A percentile compares a stretch with the other conserved stretches of the same genome.
phyloP scores from a whole-genome alignment of 495 filamentous ascomycete species.

The Ramalina intermedia region DNA sequence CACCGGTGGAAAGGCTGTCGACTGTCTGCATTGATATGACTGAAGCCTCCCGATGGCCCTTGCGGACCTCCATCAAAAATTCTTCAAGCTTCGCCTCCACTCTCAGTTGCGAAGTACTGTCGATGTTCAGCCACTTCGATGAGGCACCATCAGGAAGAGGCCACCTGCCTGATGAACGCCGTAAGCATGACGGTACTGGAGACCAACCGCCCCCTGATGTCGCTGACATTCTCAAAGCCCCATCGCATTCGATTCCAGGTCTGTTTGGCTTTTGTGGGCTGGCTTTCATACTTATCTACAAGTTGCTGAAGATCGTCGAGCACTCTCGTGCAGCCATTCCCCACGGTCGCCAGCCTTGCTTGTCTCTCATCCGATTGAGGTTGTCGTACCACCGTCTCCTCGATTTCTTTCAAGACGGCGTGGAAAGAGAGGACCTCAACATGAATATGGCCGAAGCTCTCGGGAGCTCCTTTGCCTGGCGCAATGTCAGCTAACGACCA shows the following conservation, averaged over 20 bases:
- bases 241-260: slow-evolving; percentile 26
- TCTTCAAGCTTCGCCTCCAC: slow-evolving; percentile 23
- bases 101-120: slow-evolving; percentile 15
- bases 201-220: slow-evolving; percentile 20
- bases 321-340: slow-evolving; percentile 16
- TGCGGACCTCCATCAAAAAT: slow-evolving; percentile 22
- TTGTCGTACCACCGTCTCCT: slow-evolving; percentile 17
- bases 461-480: slow-evolving; percentile 19
- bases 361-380: slow-evolving; percentile 11
- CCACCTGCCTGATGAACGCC: slow-evolving; percentile 12
- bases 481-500: neutral
- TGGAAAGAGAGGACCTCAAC: slow-evolving; percentile 23
- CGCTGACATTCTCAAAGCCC: slow-evolving; percentile 18
- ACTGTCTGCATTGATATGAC: slow-evolving; percentile 17
- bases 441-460: slow-evolving; percentile 20
- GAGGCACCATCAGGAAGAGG: too few species aligned
- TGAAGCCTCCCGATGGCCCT: slow-evolving; percentile 15
- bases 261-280: slow-evolving; percentile 21
- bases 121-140: too few species aligned
- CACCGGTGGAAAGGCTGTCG: slow-evolving; percentile 16
- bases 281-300: slow-evolving; percentile 17
- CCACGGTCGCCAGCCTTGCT: slow-evolving; percentile 14
- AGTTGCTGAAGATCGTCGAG: slow-evolving; percentile 19
- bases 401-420: slow-evolving; percentile 22
- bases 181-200: slow-evolving; percentile 18